Evolutionary conservation across 2,329 filamentous ascomycete genomes (phyloP), one percentile per base, ranked within the genome.

Genomic region (Aureobasidium sp.): DNA sequence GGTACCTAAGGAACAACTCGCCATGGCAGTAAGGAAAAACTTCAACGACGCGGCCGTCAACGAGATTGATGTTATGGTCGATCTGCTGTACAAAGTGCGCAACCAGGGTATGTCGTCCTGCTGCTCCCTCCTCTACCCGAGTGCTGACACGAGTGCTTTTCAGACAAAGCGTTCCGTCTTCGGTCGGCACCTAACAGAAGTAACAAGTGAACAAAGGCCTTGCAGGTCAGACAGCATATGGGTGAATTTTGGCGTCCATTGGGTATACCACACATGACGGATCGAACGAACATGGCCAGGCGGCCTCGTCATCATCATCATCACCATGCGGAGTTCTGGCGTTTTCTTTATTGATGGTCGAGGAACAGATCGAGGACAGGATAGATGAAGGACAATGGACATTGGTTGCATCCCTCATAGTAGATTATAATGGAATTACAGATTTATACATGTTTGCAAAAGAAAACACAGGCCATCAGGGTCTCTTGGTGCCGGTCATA

Each of bases 51-150:
- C 89, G 66, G 88, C 87, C 17, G 84, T 93, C 44, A 87, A 86
- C 66, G 90, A 95, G 77, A 91, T 87, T 71, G 90, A 94, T 69
- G 87, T 92, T 66, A 88, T 94, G 63, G 88, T 92, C 62, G 88
- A 89, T 66, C 85, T 91, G 71, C 79, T 92, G 65, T 89, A 90
- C 79, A 88, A 86, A 71, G 81, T 89, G 34, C 80, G 82, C 70
- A 82, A 81, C 66, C 79, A 85, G 65, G 82, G 83, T 75, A 77
- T 71, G 71, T 68, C 17, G 9, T 15, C 32, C 32, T 29, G 27
- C 15, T 48, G 34, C 36, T 26, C 12, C 43, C 15, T 47, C 2
- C 8, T 24, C 7, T 4, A n/a, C 8, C 7, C 37, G 12, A 43
- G 37, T 59, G 55, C 32, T 37, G 55, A 47, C 55, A 26, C 26